Conservation (phyloP, 345 rosid genomes). For the Gossypium herbaceum region DNA sequence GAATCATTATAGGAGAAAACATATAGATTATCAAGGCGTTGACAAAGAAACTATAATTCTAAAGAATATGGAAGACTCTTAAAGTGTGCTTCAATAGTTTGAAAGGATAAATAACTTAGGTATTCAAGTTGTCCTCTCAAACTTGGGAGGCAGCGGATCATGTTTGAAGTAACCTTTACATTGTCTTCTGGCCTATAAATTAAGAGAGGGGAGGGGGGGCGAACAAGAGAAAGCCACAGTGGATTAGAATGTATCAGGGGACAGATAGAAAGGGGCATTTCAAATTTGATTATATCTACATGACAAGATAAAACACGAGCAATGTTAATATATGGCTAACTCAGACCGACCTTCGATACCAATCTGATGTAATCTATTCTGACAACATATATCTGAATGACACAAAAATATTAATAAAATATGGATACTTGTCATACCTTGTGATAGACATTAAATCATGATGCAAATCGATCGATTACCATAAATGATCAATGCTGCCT, state of each 20-base stretch:
- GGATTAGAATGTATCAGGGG: slow-evolving; percentile 5
- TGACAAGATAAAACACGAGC: neutral
- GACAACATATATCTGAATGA: neutral
- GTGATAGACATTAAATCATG: neutral
- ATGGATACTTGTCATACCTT: neutral
- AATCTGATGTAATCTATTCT: neutral
- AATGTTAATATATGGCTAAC: neutral
- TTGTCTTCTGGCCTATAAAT: slow-evolving; percentile 7
- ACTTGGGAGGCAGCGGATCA: slow-evolving; percentile 9
- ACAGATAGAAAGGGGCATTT: slow-evolving; percentile 1
- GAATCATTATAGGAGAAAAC: neutral
- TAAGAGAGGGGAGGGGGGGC: no score
- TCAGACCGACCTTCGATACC: slow-evolving; percentile 4
- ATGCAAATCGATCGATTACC: neutral
- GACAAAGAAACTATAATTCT: neutral
- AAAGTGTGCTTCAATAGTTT: neutral
- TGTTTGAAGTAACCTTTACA: neutral
- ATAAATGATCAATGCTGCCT: neutral
- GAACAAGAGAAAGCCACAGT: neutral
- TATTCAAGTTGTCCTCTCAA: slow-evolving; percentile 22
- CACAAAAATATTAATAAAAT: neutral
- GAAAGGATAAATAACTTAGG: slow-evolving; percentile 15
- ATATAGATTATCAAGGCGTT: slow-evolving; percentile 2
- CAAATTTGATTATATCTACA: neutral
- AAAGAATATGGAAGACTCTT: neutral